Percentiles rank a stretch among this genome's conserved stretches.
Conservation (phyloP, 2,329 filamentous ascomycete genomes). For the Cladophialophora psammophila region DNA sequence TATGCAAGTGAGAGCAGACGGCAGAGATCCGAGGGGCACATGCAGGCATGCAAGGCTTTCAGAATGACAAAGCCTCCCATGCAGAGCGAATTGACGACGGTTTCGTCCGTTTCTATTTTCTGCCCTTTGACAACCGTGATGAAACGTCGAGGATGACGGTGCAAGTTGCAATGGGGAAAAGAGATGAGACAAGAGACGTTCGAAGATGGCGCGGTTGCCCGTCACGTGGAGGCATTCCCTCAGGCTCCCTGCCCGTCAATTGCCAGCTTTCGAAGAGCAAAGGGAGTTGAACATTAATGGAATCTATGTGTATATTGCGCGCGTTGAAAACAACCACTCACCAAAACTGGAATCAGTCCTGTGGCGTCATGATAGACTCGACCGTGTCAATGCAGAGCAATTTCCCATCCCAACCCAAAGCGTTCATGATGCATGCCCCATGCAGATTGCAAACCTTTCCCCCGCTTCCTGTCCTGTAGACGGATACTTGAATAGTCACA, state of each 20-base stretch:
- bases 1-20: neutral
- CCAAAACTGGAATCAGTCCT: neutral
- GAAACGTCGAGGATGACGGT: neutral
- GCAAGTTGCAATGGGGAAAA: neutral
- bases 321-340: neutral
- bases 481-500: neutral
- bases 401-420: neutral
- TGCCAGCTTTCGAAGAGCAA: neutral
- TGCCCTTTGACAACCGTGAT: neutral
- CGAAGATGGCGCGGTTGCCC: neutral
- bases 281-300: neutral
- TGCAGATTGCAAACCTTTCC: neutral
- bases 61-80: neutral
- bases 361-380: neutral
- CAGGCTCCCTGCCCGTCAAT: neutral
- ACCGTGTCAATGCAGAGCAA: neutral
- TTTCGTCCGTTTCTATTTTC: neutral
- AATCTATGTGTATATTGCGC: conserved; percentile 2
- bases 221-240: neutral
- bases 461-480: neutral
- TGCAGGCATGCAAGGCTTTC: neutral
- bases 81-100: neutral
- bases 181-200: neutral
- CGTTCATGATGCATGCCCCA: neutral
- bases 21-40: neutral